Base-by-base conservation (phyloP, 768 basidiomycete genomes). In the Leccinum imitatum region DNA sequence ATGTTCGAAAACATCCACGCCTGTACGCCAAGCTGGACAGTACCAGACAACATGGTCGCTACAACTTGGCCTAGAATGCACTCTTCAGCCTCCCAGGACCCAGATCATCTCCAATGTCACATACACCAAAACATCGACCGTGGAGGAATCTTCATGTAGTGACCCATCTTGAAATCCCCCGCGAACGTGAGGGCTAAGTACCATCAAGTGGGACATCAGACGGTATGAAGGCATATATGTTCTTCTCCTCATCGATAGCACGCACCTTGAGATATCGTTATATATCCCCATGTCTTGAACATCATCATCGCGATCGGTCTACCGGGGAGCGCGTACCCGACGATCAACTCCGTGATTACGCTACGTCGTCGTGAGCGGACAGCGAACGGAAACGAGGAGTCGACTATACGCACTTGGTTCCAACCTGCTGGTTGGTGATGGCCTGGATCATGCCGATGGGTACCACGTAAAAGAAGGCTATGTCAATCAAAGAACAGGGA, bases 261-360 rank as follows among this genome's bases (percentile, higher is more conserved):
- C 61, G 10, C 13, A 63, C 69, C 69, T 77, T 82, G 81, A 21
- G 75, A 63, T 83, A 87, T 83, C 1, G 85, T 83, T 48, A 87
- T 81, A 68, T 88, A 89, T n/a, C 85, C 86, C 75, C 82, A 89
- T 4, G 82, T 86, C 75, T 87, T 87, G 78, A 86, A 89, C 82
- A 90, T 85, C 89, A 90, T 87, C 83, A 89, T 85, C 0, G 89
- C 88, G 59, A 90, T 80, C 3, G 90, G 88, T 54, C 80, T 82
- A 15, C 90, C 90, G 67, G 81, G 81, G 23, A 81, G 70, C 10
- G 75, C 69, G 48, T 74, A 76, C 15, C 90, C 89, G 53, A 86
- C 80, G 47, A 91, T 80, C 39, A 91, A 78, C 67, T 92, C 90
- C 0, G 89, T 84, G 58, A 92, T 83, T 35, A 91, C 89, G 67